Conservation (phyloP, 257 asterid genomes). For the Forsythia suspensa region DNA sequence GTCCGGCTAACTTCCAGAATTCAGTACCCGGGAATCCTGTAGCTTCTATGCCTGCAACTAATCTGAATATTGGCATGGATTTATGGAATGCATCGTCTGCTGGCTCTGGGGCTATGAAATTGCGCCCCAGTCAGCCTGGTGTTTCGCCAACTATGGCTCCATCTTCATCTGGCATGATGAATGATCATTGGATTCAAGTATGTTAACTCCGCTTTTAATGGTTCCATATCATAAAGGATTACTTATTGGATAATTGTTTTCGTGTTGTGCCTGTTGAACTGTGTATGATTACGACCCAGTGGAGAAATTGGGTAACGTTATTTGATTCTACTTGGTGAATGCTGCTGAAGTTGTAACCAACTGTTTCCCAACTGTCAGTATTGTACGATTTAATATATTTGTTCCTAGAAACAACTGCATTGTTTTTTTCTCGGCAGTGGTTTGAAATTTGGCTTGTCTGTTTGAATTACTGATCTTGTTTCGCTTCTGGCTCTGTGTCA, state of each 20-base stretch:
- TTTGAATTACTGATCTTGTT: not conserved
- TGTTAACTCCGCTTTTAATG: constrained; percentile 3
- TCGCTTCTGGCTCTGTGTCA: not conserved
- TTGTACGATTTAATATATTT: not conserved
- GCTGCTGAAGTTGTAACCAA: not conserved
- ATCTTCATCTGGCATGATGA: constrained; percentile 58
- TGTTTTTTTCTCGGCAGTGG: not conserved
- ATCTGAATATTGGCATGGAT: constrained; percentile 89
- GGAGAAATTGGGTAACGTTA: not conserved
- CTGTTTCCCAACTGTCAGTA: not conserved
- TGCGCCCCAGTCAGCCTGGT: constrained; percentile 57
- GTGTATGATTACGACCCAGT: not conserved
- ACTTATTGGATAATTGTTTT: not conserved
- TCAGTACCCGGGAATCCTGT: constrained; percentile 75
- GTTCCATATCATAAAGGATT: constrained; percentile 7
- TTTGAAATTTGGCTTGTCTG: not conserved
- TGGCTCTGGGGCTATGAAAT: constrained; percentile 66
- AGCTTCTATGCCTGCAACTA: constrained; percentile 62
- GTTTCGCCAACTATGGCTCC: constrained; percentile 49
- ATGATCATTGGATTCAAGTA: constrained; percentile 90
- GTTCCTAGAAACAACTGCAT: not conserved
- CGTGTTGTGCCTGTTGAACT: not conserved
- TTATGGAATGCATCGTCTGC: constrained; percentile 80
- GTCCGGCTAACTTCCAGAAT: constrained; percentile 44
- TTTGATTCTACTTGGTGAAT: not conserved